Evolutionary conservation across 257 asterid genomes (phyloP), one percentile per base, ranked within the genome.

Genomic region (Echium plantagineum): DNA sequence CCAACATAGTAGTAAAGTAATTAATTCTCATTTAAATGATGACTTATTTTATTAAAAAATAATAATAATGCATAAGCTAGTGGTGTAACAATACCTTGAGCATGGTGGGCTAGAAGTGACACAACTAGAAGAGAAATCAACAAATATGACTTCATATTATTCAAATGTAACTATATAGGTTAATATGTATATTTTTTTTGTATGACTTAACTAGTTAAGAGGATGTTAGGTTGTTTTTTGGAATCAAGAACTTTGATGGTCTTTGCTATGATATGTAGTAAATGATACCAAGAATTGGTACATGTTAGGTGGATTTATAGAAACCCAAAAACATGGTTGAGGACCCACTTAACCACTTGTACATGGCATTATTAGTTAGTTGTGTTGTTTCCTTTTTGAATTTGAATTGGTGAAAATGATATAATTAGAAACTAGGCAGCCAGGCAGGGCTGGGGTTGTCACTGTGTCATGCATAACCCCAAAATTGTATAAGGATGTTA

Each of bases 21-120:
- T 35, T 35, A 35, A 5, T 42, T 42, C 10, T 42, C 10, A 42
- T 42, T 4, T 42, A 17, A 42, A 42, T 42, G n/a, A 42, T 42
- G 17, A 10, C 46, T 6, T 35, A 35, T 6, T n/a, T n/a, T n/a
- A n/a, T 3, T 7, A 1, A 0, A 9, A 8, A 35, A 35, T 35
- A 0, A 9, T 1, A 7, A 3, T 1, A 1, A 35, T 0, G 12
- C 5, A 35, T n/a, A n/a, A n/a, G n/a, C n/a, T n/a, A n/a, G n/a
- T n/a, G n/a, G n/a, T n/a, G n/a, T n/a, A n/a, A n/a, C n/a, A n/a
- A 35, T 75, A 83, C 87, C 80, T 70, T 74, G 79, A 72, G 75
- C 80, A 66, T 72, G 78, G 67, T 74, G 80, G 59, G 66, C 51
- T 16, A 79, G 70, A 57, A 70, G 58, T 55, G 81, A 73, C 8